Evolutionary conservation across 768 basidiomycete species (phyloP).

Genomic region (Mycena belliarum): DNA sequence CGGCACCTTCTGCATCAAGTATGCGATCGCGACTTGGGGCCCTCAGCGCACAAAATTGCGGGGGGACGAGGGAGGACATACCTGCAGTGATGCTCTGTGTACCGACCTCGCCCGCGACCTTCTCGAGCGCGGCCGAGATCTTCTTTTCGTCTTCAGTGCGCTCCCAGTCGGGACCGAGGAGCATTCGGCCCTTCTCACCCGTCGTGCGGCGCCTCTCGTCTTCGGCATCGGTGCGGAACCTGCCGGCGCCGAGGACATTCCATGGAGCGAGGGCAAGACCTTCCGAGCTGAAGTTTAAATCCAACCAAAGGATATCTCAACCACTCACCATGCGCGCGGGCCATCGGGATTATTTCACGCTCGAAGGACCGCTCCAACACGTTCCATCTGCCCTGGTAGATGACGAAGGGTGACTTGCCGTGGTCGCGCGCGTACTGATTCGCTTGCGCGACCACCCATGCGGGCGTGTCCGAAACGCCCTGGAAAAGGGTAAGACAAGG

Average conservation of each 20-base stretch:
- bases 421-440: conserved; percentile 45
- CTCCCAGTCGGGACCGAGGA: conserved; percentile 29
- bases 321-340: no score
- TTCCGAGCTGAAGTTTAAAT: no score
- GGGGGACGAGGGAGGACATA: not conserved
- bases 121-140: conserved; percentile 37
- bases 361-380: conserved; percentile 38
- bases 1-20: conserved; percentile 53
- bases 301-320: no score
- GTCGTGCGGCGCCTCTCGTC: conserved; percentile 27
- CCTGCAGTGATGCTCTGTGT: conserved; percentile 28
- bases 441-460: conserved; percentile 24
- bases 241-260: no score
- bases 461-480: conserved; percentile 29
- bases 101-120: no score
- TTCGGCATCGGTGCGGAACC: no score
- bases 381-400: conserved; percentile 44
- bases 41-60: no score
- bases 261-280: no score
- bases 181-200: conserved; percentile 41
- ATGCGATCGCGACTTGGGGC: conserved; percentile 50
- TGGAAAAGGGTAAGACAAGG: not conserved
- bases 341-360: conserved; percentile 30
- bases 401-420: conserved; percentile 43
- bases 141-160: conserved; percentile 35